Evolutionary conservation across 306 rosid genomes (phyloP).

Genomic region (Prinsepia uniflora): DNA sequence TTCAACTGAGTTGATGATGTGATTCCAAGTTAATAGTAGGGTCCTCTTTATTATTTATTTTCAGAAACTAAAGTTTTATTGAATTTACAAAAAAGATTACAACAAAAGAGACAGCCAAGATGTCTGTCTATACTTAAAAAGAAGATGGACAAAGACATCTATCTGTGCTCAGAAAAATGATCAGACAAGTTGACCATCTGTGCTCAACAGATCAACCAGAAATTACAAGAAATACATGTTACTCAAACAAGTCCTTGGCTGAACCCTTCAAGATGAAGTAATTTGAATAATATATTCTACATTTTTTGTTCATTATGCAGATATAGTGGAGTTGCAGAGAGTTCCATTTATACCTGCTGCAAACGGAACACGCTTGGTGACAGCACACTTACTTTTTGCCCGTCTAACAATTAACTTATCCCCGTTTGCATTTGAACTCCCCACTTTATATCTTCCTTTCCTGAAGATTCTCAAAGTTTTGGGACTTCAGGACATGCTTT

Average conservation of each 20-base stretch:
- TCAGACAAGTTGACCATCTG: too few relatives aligned
- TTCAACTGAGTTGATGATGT: not conserved
- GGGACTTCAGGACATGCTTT: conserved; percentile 80
- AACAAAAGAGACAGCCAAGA: not conserved
- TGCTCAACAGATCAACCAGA: too few relatives aligned
- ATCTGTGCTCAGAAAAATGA: too few relatives aligned
- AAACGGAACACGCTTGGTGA: conserved; percentile 89
- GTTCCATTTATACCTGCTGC: conserved; percentile 93
- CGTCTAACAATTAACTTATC: conserved; percentile 79
- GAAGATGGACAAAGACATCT: too few relatives aligned
- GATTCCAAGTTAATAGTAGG: not conserved
- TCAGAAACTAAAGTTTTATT: not conserved
- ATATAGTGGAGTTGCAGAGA: conserved; percentile 52
- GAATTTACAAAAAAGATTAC: too few relatives aligned
- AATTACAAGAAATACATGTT: too few relatives aligned
- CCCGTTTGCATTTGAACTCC: conserved; percentile 96
- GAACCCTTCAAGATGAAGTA: not conserved
- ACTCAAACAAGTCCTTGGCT: too few relatives aligned
- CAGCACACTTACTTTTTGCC: conserved; percentile 72
- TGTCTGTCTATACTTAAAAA: too few relatives aligned
- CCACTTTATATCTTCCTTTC: conserved; percentile 72
- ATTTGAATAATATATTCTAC: not conserved
- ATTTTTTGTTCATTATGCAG: conserved; percentile 39
- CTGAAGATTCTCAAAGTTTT: conserved; percentile 78
- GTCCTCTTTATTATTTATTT: not conserved